Percentiles rank a stretch among this genome's conserved stretches.
Conservation (phyloP, 2,329 filamentous ascomycete species). For the Fusarium longipes region DNA sequence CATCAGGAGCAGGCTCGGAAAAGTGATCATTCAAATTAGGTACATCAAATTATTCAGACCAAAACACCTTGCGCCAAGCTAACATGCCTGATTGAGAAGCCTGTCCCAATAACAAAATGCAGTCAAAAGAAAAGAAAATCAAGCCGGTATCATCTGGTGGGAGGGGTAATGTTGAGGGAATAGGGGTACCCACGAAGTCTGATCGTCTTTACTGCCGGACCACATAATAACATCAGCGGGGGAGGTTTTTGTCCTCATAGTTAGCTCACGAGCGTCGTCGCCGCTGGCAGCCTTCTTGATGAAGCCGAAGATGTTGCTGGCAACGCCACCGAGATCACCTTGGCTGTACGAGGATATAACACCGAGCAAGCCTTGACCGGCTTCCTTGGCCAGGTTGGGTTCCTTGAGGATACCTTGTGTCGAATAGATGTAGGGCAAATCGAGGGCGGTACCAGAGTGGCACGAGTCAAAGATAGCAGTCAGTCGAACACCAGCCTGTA, state of each 20-base stretch:
- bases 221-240: constrained; percentile 98
- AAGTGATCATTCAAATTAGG: constrained; percentile 40
- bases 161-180: constrained; percentile 38
- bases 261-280: constrained; percentile 82
- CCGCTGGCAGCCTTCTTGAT: constrained; percentile 90
- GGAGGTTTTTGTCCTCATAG: constrained; percentile 89
- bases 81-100: constrained; percentile 8
- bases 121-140: constrained; percentile 19
- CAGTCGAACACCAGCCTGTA: constrained; percentile 66
- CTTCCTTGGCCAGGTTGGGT: constrained; percentile 75
- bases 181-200: constrained; percentile 80
- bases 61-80: constrained; percentile 40
- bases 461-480: constrained; percentile 75
- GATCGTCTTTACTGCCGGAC: constrained; percentile 95
- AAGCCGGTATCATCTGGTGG: constrained; percentile 29
- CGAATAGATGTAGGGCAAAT: constrained; percentile 76
- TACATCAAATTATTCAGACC: constrained; percentile 27
- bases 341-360: constrained; percentile 69
- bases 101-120: constrained; percentile 18
- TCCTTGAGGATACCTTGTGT: constrained; percentile 76
- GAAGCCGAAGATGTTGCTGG: constrained; percentile 81
- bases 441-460: constrained; percentile 74
- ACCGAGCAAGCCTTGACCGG: constrained; percentile 70
- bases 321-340: constrained; percentile 85
- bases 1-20: constrained; percentile 55